A percentile compares a stretch with the other conserved stretches of the same genome.
These are phyloP conservation scores for Mycena vitilis DNA, from an alignment of 768 basidiomycete species.

Conservation along the genomic window DNA sequence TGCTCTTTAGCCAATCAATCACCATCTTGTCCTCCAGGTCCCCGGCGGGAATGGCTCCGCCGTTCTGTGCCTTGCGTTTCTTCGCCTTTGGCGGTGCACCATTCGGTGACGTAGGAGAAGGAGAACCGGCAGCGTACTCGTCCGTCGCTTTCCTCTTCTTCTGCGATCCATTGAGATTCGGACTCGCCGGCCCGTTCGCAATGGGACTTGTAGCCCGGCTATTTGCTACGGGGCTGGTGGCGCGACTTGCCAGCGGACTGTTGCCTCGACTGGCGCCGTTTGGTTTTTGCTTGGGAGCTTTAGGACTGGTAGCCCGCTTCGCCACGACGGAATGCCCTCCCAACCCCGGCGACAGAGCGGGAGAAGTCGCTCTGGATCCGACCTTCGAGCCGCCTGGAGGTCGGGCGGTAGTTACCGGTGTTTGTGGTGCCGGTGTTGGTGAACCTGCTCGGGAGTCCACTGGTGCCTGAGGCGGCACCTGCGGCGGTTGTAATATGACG, in stretches of 20 bases:
- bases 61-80: slow-evolving; percentile 61
- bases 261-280: slow-evolving; percentile 62
- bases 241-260: slow-evolving; percentile 71
- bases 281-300: slow-evolving; percentile 68
- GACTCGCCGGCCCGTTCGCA: slow-evolving; percentile 42
- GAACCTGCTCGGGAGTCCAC: slow-evolving; percentile 59
- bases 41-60: slow-evolving; percentile 57
- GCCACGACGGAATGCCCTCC: slow-evolving; percentile 86
- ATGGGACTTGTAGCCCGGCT: slow-evolving; percentile 60
- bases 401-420: slow-evolving; percentile 41
- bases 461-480: slow-evolving; percentile 58
- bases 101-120: slow-evolving; percentile 47
- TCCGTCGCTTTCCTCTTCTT: slow-evolving; percentile 55
- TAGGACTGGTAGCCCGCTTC: slow-evolving; percentile 87
- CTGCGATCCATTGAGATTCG: slow-evolving; percentile 38
- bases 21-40: slow-evolving; percentile 75
- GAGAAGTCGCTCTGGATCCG: slow-evolving; percentile 66
- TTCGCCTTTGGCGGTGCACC: slow-evolving; percentile 56
- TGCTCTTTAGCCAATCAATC: slow-evolving; percentile 79
- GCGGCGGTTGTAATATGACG: slow-evolving; percentile 56
- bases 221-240: slow-evolving; percentile 59
- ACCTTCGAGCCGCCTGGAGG: slow-evolving; percentile 62
- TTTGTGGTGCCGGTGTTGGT: slow-evolving; percentile 53
- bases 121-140: slow-evolving; percentile 49
- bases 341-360: slow-evolving; percentile 61